phyloP scores from a whole-genome alignment of 805 yeast genomes.

The Sugiyamaella floridensis region DNA sequence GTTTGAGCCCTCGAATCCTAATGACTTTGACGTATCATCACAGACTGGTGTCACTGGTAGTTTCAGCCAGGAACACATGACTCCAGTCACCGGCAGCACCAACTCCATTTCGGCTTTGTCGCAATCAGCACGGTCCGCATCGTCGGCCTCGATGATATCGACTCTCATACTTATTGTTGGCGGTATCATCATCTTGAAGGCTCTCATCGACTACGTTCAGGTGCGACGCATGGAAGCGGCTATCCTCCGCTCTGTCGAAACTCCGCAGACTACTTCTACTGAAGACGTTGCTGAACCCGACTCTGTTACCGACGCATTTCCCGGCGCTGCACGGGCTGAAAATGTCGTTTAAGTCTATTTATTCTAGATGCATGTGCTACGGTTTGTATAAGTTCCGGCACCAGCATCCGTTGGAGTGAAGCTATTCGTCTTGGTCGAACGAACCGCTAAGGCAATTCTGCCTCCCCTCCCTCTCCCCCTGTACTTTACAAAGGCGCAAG shows the following conservation, averaged over 20 bases:
- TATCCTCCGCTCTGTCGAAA: conserved; percentile 33
- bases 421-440: too few species aligned
- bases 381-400: too few species aligned
- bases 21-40: conserved; percentile 40
- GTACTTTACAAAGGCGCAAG: not conserved
- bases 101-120: conserved; percentile 14
- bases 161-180: conserved; percentile 64
- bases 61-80: conserved; percentile 5
- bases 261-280: conserved; percentile 4
- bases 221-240: conserved; percentile 71
- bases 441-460: too few species aligned
- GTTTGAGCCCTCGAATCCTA: conserved; percentile 53
- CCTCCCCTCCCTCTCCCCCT: too few species aligned
- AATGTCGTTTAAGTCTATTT: conserved; percentile 1
- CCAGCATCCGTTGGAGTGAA: too few species aligned
- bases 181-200: conserved; percentile 52
- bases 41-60: not conserved
- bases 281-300: conserved; percentile 1
- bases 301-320: not conserved
- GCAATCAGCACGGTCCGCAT: conserved; percentile 7
- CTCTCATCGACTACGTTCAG: conserved; percentile 62
- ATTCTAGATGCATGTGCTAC: not conserved
- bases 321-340: not conserved
- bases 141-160: conserved; percentile 41
- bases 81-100: conserved; percentile 17